phyloP scores from a whole-genome alignment of 1,284 basidiomycete genomes.

The Trichosporon ovoides region DNA sequence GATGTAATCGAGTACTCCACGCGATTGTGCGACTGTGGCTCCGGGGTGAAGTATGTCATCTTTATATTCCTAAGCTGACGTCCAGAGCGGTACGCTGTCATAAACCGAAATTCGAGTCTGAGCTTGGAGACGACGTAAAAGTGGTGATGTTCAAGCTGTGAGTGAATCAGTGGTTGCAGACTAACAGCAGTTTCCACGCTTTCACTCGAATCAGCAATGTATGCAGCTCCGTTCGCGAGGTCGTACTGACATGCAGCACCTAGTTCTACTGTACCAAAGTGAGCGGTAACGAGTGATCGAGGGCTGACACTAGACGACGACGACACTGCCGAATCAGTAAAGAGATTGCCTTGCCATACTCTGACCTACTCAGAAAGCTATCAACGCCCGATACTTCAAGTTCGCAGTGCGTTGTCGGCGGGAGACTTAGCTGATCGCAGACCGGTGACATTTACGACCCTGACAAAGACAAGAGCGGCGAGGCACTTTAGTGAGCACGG shows the following conservation, averaged over 20 bases:
- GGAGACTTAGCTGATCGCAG: slow-evolving; percentile 8
- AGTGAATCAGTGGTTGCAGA: slow-evolving; percentile 2
- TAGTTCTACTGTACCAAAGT: slow-evolving; percentile 43
- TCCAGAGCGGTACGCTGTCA: slow-evolving; percentile 28
- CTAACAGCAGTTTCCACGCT: slow-evolving; percentile 34
- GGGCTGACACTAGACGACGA: slow-evolving; percentile 24
- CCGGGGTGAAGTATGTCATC: slow-evolving; percentile 21
- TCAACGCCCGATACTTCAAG: slow-evolving; percentile 32
- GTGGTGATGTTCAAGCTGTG: slow-evolving; percentile 37
- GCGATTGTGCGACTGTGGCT: slow-evolving; percentile 45
- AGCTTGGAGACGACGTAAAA: slow-evolving; percentile 25
- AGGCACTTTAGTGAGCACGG: slow-evolving; percentile 35
- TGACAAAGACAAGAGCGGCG: slow-evolving; percentile 23
- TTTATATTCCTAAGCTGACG: slow-evolving; percentile 16
- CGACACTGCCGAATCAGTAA: slow-evolving; percentile 29
- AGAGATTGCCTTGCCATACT: not conserved
- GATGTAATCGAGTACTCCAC: slow-evolving; percentile 39
- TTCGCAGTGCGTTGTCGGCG: slow-evolving; percentile 38
- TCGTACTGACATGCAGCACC: slow-evolving; percentile 31
- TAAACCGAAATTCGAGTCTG: slow-evolving; percentile 15
- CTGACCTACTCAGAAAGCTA: slow-evolving; percentile 22
- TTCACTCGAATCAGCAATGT: slow-evolving; percentile 45
- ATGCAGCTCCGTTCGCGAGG: slow-evolving; percentile 8
- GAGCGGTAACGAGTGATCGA: not conserved
- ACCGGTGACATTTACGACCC: slow-evolving; percentile 30